phyloP scores from a whole-genome alignment of 352 stramenopile genomes.

The Phytophthora macrochlamydospora region DNA sequence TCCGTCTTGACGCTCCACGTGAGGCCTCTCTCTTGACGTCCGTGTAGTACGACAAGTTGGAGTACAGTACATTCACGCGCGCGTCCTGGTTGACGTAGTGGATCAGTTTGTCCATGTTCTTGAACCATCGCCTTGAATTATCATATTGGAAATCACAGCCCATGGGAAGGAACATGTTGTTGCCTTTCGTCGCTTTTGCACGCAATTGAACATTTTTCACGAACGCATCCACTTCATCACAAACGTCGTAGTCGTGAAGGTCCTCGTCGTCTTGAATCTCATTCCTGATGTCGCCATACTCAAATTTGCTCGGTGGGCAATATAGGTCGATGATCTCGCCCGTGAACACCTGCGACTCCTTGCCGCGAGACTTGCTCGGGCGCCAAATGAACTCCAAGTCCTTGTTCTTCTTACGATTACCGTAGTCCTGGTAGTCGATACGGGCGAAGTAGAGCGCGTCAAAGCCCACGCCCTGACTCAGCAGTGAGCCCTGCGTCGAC shows the following conservation, averaged over 20 bases:
- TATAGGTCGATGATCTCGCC: constrained; percentile 89
- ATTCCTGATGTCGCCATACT: constrained; percentile 69
- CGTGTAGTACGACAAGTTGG: constrained; percentile 96
- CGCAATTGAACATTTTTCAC: constrained; percentile 76
- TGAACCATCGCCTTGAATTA: constrained; percentile 90
- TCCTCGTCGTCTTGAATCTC: constrained; percentile 88
- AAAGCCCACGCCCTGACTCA: constrained; percentile 93
- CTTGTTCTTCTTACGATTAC: constrained; percentile 83
- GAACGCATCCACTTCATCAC: constrained; percentile 86
- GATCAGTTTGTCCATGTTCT: constrained; percentile 97
- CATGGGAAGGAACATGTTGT: constrained; percentile 92
- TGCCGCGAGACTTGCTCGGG: constrained; percentile 84
- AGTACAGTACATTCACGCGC: constrained; percentile 96
- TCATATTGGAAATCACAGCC: constrained; percentile 95
- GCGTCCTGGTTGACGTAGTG: constrained; percentile 93
- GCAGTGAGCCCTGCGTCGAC: constrained; percentile 91
- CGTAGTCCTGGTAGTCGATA: constrained; percentile 98
- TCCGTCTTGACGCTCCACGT: constrained; percentile 92
- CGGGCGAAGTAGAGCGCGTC: constrained; percentile 97
- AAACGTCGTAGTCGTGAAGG: constrained; percentile 91
- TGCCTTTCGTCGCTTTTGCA: constrained; percentile 70
- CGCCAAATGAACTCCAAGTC: constrained; percentile 97
- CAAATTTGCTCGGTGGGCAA: constrained; percentile 71
- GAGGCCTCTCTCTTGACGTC: constrained; percentile 85
- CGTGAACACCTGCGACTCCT: constrained; percentile 85